Conservation (phyloP, 1,284 basidiomycete species). For the Ustilago vetiveriae region DNA sequence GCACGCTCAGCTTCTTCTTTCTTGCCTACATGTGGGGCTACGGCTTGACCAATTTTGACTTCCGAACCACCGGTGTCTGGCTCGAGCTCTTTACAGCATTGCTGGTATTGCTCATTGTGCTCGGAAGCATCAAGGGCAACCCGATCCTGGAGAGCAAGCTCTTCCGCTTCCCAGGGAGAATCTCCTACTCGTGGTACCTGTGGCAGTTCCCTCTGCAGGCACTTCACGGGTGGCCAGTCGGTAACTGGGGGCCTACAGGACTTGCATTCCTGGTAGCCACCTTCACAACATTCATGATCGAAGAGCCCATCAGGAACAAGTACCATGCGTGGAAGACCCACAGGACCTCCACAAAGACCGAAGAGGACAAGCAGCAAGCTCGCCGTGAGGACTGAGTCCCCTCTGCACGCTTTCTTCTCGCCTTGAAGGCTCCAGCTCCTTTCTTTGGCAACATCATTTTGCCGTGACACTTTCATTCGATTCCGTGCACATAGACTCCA, state of each 20-base stretch:
- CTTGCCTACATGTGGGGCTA: slow-evolving; percentile 26
- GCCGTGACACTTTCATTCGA: no score
- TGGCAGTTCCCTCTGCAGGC: slow-evolving; percentile 41
- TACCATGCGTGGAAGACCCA: slow-evolving; percentile 29
- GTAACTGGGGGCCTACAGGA: slow-evolving; percentile 27
- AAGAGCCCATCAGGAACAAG: slow-evolving; percentile 36
- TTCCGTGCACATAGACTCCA: no score
- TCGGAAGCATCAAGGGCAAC: slow-evolving; percentile 36
- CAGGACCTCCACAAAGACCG: slow-evolving; percentile 4
- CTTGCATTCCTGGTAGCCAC: slow-evolving; percentile 32
- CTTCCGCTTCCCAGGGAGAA: slow-evolving; percentile 31
- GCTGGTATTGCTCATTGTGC: slow-evolving; percentile 13
- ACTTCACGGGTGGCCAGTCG: slow-evolving; percentile 16
- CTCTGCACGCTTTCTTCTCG: no score
- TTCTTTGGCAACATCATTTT: no score
- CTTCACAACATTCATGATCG: slow-evolving; percentile 34
- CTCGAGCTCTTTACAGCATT: slow-evolving; percentile 24
- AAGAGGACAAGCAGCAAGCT: slow-evolving; percentile 18
- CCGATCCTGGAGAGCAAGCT: slow-evolving; percentile 29
- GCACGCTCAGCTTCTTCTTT: slow-evolving; percentile 21
- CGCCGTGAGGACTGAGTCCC: slow-evolving; percentile 20
- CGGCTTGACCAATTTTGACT: slow-evolving; percentile 14
- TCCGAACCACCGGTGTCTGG: slow-evolving; percentile 28
- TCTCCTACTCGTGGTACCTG: slow-evolving; percentile 39
- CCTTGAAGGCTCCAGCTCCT: no score